A percentile compares a stretch with the other conserved stretches of the same genome.
phyloP scores from a whole-genome alignment of 768 basidiomycete genomes.

The Baorangia bicolor region DNA sequence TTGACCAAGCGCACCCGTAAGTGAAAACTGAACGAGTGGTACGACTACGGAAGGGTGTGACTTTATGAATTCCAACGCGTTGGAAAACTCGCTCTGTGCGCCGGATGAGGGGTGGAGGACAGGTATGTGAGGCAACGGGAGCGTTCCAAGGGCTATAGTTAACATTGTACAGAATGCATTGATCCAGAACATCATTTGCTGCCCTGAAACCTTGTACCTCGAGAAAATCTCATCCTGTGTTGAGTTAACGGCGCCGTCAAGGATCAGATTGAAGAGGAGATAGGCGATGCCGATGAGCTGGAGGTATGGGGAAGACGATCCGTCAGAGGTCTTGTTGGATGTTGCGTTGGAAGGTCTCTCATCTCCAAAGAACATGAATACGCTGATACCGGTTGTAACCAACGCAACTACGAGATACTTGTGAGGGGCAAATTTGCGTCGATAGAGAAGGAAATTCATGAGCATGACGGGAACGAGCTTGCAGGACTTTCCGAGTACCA shows the following conservation, averaged over 20 bases:
- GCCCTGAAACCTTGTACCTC: constrained; percentile 70
- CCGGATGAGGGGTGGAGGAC: constrained; percentile 70
- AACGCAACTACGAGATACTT: constrained; percentile 95
- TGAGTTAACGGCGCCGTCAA: constrained; percentile 93
- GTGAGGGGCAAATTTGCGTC: constrained; percentile 87
- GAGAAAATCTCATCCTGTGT: constrained; percentile 97
- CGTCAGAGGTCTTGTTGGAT: constrained; percentile 33
- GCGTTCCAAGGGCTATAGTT: constrained; percentile 63
- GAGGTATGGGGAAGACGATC: constrained; percentile 42
- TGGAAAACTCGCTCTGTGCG: constrained; percentile 60
- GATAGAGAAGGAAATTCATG: constrained; percentile 95
- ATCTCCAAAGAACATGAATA: constrained; percentile 89
- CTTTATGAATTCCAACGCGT: constrained; percentile 70
- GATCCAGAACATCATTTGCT: constrained; percentile 99
- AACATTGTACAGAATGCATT: constrained; percentile 81
- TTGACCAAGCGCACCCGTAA: constrained; percentile 93
- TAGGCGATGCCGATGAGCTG: constrained; percentile 72
- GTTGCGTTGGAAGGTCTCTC: constrained; percentile 42
- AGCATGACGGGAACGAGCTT: constrained; percentile 98
- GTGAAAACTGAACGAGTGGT: constrained; percentile 80
- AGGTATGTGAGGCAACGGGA: constrained; percentile 80
- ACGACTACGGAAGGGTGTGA: constrained; percentile 71
- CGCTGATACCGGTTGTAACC: constrained; percentile 87
- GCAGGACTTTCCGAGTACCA: constrained; percentile 98
- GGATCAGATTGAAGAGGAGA: constrained; percentile 79